Percentiles rank a stretch among this genome's conserved stretches.
Conservation (phyloP, 1,139 yeast species). For the Suhomyces taliae region DNA sequence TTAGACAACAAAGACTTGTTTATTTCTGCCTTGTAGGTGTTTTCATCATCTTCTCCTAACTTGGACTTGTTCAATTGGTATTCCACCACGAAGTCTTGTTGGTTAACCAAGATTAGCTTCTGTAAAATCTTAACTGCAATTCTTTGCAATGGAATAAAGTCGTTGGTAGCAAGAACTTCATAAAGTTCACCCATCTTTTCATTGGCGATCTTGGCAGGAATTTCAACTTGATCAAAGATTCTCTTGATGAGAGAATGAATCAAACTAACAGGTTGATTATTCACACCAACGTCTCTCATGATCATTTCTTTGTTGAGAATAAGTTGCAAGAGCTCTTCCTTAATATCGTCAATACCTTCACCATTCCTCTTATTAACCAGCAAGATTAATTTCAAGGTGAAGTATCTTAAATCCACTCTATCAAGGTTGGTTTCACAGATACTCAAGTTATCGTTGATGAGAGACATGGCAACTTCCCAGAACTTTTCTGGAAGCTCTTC, state of each 20-base stretch:
- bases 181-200: slow-evolving; percentile 21
- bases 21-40: slow-evolving; percentile 26
- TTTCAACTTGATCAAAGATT: slow-evolving; percentile 20
- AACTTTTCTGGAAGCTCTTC: slow-evolving; percentile 29
- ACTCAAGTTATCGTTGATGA: slow-evolving; percentile 54
- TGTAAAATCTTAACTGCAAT: slow-evolving; percentile 38
- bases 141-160: slow-evolving; percentile 34
- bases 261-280: slow-evolving; percentile 34
- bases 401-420: slow-evolving; percentile 45
- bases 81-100: slow-evolving; percentile 62
- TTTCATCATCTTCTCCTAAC: slow-evolving; percentile 15
- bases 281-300: slow-evolving; percentile 12
- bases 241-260: slow-evolving; percentile 36
- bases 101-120: slow-evolving; percentile 34
- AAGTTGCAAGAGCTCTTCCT: slow-evolving; percentile 42
- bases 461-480: slow-evolving; percentile 34
- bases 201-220: slow-evolving; percentile 16
- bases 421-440: slow-evolving; percentile 40
- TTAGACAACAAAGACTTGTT: slow-evolving; percentile 35
- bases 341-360: slow-evolving; percentile 17
- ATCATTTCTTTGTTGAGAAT: slow-evolving; percentile 28
- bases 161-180: slow-evolving; percentile 21
- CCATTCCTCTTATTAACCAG: slow-evolving; percentile 22
- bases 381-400: slow-evolving; percentile 46
- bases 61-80: slow-evolving; percentile 49